These are phyloP conservation scores for Flaveria trinervia DNA, from an alignment of 129 eudicot species.

Conservation along the genomic window DNA sequence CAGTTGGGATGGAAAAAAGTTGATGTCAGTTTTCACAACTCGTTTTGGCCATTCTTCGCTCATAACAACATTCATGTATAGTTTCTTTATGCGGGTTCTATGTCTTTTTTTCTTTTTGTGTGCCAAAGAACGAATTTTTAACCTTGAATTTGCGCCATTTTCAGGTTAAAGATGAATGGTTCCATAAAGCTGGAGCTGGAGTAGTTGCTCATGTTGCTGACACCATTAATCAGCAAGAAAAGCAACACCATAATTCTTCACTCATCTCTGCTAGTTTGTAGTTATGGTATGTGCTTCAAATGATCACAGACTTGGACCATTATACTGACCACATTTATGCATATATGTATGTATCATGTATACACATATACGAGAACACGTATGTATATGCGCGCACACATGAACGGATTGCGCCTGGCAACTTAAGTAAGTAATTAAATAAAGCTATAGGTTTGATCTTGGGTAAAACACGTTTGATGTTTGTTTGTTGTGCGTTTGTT, in stretches of 20 bases:
- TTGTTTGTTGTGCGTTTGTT: not conserved
- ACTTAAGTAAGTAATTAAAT: not conserved
- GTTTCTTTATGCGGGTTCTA: not conserved
- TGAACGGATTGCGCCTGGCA: not conserved
- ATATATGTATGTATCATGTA: not conserved
- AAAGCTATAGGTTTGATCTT: not conserved
- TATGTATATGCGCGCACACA: not conserved
- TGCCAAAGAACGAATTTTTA: not conserved
- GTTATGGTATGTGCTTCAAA: conserved; percentile 18
- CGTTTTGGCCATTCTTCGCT: conserved; percentile 94
- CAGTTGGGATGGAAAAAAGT: conserved; percentile 95
- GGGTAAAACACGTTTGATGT: not conserved
- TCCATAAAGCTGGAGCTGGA: conserved; percentile 94
- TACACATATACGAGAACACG: not conserved
- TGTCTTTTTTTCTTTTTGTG: not conserved
- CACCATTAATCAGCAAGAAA: conserved; percentile 72
- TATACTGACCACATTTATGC: not conserved
- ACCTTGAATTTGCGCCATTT: not conserved
- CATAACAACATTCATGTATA: conserved; percentile 91
- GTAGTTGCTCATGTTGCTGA: conserved; percentile 95
- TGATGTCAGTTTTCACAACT: conserved; percentile 90
- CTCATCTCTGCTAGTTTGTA: conserved; percentile 65
- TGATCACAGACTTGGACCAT: not conserved
- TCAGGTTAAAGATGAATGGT: conserved; percentile 93
- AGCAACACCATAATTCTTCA: conserved; percentile 49